These are phyloP conservation scores for Thymus mandschuricus DNA, from an alignment of 257 asterid genomes.

Conservation along the genomic window DNA sequence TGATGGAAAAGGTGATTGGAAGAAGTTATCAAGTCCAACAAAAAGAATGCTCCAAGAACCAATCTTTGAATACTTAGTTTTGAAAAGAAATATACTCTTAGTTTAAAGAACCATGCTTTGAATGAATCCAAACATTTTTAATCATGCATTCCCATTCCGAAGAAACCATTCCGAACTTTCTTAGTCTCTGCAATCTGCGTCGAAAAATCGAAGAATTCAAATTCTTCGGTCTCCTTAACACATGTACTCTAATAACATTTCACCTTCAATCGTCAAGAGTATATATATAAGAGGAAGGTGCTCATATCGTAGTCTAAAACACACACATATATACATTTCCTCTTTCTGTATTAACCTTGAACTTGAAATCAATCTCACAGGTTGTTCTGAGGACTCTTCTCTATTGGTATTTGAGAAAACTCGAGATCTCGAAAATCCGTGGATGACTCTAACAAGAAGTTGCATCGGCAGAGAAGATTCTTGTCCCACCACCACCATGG, in stretches of 20 bases:
- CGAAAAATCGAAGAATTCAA: constrained; percentile 20
- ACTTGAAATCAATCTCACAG: constrained; percentile 12
- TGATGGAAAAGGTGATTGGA: background rate
- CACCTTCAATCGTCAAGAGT: constrained; percentile 8
- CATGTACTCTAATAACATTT: background rate
- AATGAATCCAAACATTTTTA: constrained; percentile 13
- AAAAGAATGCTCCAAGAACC: constrained; percentile 20
- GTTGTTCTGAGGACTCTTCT: constrained; percentile 3
- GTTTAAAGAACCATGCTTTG: constrained; percentile 6
- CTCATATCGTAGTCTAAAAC: constrained; percentile 19
- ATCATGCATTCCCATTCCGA: constrained; percentile 22
- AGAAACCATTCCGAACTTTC: constrained; percentile 31
- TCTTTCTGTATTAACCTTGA: background rate
- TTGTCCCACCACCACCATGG: background rate
- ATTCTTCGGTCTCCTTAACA: constrained; percentile 11
- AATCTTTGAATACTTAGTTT: constrained; percentile 24
- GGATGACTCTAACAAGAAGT: constrained; percentile 50
- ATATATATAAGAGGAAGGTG: constrained; percentile 20
- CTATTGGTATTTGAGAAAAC: background rate
- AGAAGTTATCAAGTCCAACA: background rate
- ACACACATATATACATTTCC: background rate
- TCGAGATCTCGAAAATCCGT: background rate
- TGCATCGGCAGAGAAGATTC: constrained; percentile 43
- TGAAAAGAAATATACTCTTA: background rate
- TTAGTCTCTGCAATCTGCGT: background rate